Percentiles rank a stretch among this genome's conserved stretches.
Evolutionary conservation across 1,284 basidiomycete genomes (phyloP).

Genomic region (Microbotryum violaceum): DNA sequence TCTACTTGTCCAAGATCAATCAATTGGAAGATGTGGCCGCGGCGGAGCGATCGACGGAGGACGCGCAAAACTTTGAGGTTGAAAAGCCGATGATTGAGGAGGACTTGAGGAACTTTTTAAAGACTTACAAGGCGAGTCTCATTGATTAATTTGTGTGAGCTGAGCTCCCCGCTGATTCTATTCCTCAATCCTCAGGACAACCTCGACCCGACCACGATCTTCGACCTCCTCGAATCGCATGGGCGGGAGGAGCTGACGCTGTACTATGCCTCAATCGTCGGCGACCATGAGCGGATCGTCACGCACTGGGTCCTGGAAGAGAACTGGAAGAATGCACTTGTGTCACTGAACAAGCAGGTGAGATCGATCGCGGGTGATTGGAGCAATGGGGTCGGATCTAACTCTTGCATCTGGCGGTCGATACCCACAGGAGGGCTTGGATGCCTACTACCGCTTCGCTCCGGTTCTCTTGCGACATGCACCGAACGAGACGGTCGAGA

Average conservation of each 20-base stretch:
- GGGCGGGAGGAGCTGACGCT: constrained; percentile 88
- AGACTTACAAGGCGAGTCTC: constrained; percentile 69
- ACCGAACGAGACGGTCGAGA: constrained; percentile 81
- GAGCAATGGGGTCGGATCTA: background rate
- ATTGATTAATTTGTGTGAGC: background rate
- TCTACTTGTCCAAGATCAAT: constrained; percentile 93
- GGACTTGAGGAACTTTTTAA: constrained; percentile 82
- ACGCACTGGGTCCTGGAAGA: constrained; percentile 88
- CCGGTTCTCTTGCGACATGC: constrained; percentile 76
- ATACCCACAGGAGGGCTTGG: constrained; percentile 53
- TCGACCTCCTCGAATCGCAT: constrained; percentile 87
- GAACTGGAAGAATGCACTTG: constrained; percentile 83
- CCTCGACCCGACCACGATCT: constrained; percentile 74
- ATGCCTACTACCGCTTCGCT: constrained; percentile 88
- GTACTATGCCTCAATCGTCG: constrained; percentile 74
- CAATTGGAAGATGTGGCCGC: constrained; percentile 74
- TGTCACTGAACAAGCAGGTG: constrained; percentile 77
- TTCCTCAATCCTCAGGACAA: constrained; percentile 51
- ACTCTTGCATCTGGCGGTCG: constrained; percentile 39
- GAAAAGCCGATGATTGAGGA: constrained; percentile 83
- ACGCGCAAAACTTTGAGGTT: constrained; percentile 74
- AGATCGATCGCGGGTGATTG: constrained; percentile 15
- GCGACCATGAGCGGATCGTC: constrained; percentile 77
- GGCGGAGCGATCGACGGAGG: constrained; percentile 70
- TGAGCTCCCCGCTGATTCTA: background rate